phyloP scores from a whole-genome alignment of 495 filamentous ascomycete genomes.

The Annulohypoxylon stygium region DNA sequence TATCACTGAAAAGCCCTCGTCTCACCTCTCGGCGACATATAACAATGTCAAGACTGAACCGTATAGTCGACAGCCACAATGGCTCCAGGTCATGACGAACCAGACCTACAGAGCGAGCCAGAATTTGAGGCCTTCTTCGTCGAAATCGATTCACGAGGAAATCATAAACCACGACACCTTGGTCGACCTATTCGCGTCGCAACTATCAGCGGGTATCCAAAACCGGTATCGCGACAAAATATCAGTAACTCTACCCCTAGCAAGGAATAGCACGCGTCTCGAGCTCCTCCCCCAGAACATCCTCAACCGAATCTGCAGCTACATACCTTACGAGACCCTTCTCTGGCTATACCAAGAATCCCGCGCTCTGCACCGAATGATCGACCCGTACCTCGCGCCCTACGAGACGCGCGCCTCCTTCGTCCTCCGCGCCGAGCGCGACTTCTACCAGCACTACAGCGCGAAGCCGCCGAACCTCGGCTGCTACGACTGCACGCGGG shows the following conservation, averaged over 20 bases:
- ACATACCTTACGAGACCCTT: conserved; percentile 37
- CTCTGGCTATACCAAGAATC: conserved; percentile 32
- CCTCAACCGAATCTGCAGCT: conserved; percentile 30
- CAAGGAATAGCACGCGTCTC: not conserved
- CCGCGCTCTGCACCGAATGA: conserved; percentile 1
- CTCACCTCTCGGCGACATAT: not conserved
- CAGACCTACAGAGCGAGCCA: not conserved
- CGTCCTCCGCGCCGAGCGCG: conserved; percentile 45
- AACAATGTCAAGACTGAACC: not conserved
- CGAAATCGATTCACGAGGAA: not conserved
- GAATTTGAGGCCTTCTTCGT: not conserved
- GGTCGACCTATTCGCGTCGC: conserved; percentile 19
- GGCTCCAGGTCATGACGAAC: conserved; percentile 11
- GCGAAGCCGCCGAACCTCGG: conserved; percentile 32
- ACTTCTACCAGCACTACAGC: conserved; percentile 41
- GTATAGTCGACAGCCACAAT: not conserved
- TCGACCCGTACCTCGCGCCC: conserved; percentile 37
- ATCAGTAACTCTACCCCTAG: conserved; percentile 2
- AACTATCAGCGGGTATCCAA: conserved; percentile 19
- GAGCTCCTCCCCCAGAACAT: conserved; percentile 31
- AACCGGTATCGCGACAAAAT: conserved; percentile 25
- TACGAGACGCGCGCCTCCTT: conserved; percentile 34
- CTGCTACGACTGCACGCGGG: conserved; percentile 44
- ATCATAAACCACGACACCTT: not conserved
- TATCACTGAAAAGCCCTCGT: not conserved